Evolutionary conservation across 805 yeast genomes (phyloP).

Genomic region (Ogataea wickerhamii): DNA sequence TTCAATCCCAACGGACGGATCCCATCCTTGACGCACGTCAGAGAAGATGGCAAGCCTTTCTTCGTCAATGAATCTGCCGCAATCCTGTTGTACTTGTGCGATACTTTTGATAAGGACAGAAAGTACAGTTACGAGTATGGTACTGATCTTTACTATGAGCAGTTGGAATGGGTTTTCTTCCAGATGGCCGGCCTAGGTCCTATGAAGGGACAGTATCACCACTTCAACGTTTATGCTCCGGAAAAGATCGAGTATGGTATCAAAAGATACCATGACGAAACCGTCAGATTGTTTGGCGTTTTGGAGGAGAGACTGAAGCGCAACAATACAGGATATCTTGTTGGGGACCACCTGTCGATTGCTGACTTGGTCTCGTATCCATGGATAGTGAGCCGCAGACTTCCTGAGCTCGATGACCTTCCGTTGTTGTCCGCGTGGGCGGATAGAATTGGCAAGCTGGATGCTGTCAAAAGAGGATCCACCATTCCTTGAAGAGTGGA

Average conservation of each 20-base stretch:
- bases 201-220: conserved; percentile 58
- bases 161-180: conserved; percentile 51
- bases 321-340: conserved; percentile 51
- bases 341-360: conserved; percentile 54
- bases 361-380: conserved; percentile 54
- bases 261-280: conserved; percentile 48
- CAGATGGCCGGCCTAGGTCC: conserved; percentile 61
- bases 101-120: conserved; percentile 53
- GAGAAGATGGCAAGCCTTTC: conserved; percentile 39
- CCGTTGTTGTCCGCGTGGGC: conserved; percentile 42
- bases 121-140: conserved; percentile 41
- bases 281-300: conserved; percentile 52
- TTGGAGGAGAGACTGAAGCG: conserved; percentile 46
- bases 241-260: conserved; percentile 55
- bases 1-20: conserved; percentile 63
- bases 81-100: conserved; percentile 55
- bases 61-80: conserved; percentile 60
- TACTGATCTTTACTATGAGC: conserved; percentile 46
- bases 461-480: conserved; percentile 34
- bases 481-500: conserved; percentile 10
- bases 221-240: conserved; percentile 41
- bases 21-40: conserved; percentile 47
- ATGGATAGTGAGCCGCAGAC: conserved; percentile 37
- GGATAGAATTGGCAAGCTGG: conserved; percentile 31
- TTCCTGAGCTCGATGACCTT: conserved; percentile 35